Base-by-base conservation (phyloP, 163 green algal species). In the Smithsoniella earleae region DNA sequence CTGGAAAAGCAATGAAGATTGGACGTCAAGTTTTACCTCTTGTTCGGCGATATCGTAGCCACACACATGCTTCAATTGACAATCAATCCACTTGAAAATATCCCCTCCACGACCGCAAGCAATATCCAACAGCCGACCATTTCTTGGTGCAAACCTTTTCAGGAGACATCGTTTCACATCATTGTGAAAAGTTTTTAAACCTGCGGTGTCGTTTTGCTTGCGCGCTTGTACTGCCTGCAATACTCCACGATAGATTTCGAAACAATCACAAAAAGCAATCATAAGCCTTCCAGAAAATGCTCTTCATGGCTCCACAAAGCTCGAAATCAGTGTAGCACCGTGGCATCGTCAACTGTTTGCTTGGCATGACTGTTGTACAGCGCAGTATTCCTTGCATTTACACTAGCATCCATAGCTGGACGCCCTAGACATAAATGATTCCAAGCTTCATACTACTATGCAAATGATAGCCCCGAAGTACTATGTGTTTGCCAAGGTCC, bases 181-280 rank as follows among this genome's bases (percentile, higher is more conserved):
- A 80, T 96, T 96, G 84, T 96, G 91, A 65, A 93, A 95, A 34
- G 84, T 78, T 66, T 96, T 96, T 1, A 96, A 58, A 2, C 84
- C 85, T 2, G 77, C 75, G 20, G 86, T 81, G 0, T 77, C 75
- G 1, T 88, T 86, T 28, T 83, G 36, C 1, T 74, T 73, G 1
- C 87, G 78, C 2, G 77, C 74, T n/a, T 72, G 64, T 3, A 87
- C 62, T 2, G 85, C 83, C 76, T 88, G 75, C 5, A 74, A 1
- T 72, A 38, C 36, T 27, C 0, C 31, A 63, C 73, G 22, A 22
- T 34, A 38, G 58, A 5, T 1, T 34, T 69, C 5, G n/a, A 65
- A 22, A 8, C 52, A 65, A 22, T 65, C 52, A 6, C 6, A 36
- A 13, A 65, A 65, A 8, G n/a, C 6, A 65, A 36, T 65, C 52